These are phyloP conservation scores for Pseudopyrenochaeta lycopersici DNA, from an alignment of 2,329 filamentous ascomycete genomes.

Conservation along the genomic window DNA sequence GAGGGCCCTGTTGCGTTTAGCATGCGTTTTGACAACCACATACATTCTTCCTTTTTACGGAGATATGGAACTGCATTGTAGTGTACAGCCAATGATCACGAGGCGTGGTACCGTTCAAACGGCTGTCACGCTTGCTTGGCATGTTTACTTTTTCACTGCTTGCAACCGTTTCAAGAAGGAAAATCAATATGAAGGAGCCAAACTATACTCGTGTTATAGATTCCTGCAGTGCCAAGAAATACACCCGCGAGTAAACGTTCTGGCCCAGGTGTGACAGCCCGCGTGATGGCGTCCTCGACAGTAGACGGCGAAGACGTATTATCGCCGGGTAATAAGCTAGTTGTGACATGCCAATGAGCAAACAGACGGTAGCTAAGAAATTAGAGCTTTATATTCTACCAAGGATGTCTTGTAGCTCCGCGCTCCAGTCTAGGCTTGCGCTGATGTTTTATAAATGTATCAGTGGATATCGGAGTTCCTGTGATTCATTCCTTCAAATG, in stretches of 20 bases:
- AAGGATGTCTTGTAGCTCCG: no score
- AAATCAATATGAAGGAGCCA: constrained; percentile 5
- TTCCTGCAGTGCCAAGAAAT: constrained; percentile 32
- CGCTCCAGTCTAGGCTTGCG: no score
- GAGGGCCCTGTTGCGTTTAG: neutral
- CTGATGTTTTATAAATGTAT: no score
- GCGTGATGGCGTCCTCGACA: constrained; percentile 24
- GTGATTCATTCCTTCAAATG: no score
- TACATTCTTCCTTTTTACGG: no score
- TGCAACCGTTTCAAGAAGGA: constrained; percentile 1
- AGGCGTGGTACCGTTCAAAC: constrained; percentile 4
- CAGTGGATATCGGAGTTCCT: no score
- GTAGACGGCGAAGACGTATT: constrained; percentile 13
- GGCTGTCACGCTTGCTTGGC: constrained; percentile 1
- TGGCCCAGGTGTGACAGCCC: constrained; percentile 24
- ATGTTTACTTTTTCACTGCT: constrained; percentile 4
- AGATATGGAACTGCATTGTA: neutral
- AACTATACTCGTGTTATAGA: constrained; percentile 18
- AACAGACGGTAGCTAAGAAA: no score
- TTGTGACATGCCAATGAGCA: neutral
- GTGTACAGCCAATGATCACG: constrained; percentile 4
- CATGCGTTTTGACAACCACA: constrained; percentile 9
- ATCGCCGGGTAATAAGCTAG: neutral
- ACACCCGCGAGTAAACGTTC: constrained; percentile 29
- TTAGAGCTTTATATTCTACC: no score